Evolutionary conservation across 495 filamentous ascomycete genomes (phyloP).

Genomic region (Annulohypoxylon stygium): DNA sequence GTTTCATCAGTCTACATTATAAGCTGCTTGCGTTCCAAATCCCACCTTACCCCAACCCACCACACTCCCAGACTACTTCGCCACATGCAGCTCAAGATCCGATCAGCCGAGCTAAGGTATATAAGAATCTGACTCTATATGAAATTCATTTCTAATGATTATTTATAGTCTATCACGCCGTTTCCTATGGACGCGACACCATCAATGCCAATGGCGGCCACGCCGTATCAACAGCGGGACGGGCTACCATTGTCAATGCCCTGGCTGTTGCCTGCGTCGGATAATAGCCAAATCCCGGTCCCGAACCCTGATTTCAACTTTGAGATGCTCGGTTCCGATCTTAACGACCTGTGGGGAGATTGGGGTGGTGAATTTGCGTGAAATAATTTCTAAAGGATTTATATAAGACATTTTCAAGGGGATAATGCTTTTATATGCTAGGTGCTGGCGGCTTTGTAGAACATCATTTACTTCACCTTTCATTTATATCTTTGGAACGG

Average conservation of each 20-base stretch:
- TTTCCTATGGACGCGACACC: constrained; percentile 39
- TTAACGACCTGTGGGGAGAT: constrained; percentile 53
- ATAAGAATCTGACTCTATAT: not conserved
- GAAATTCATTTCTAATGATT: constrained; percentile 8
- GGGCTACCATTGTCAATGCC: constrained; percentile 45
- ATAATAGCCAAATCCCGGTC: constrained; percentile 32
- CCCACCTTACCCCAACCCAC: constrained; percentile 46
- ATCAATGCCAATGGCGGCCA: constrained; percentile 27
- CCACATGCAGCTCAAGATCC: constrained; percentile 40
- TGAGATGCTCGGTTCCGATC: constrained; percentile 49
- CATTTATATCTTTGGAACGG: not conserved
- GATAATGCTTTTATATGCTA: not conserved
- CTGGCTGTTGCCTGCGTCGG: constrained; percentile 46
- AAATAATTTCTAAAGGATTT: constrained; percentile 9
- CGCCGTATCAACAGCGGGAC: constrained; percentile 42
- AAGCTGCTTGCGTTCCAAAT: constrained; percentile 60
- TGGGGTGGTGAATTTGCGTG: constrained; percentile 45
- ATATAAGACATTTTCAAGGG: not conserved
- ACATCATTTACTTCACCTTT: not conserved
- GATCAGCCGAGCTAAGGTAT: constrained; percentile 40
- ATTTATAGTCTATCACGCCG: constrained; percentile 42
- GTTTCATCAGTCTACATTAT: constrained; percentile 52
- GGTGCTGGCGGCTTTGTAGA: constrained; percentile 12
- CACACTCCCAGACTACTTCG: constrained; percentile 25
- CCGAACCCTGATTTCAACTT: constrained; percentile 52